phyloP scores from a whole-genome alignment of 2,329 filamentous ascomycete species.

The Diaporthe sp. region DNA sequence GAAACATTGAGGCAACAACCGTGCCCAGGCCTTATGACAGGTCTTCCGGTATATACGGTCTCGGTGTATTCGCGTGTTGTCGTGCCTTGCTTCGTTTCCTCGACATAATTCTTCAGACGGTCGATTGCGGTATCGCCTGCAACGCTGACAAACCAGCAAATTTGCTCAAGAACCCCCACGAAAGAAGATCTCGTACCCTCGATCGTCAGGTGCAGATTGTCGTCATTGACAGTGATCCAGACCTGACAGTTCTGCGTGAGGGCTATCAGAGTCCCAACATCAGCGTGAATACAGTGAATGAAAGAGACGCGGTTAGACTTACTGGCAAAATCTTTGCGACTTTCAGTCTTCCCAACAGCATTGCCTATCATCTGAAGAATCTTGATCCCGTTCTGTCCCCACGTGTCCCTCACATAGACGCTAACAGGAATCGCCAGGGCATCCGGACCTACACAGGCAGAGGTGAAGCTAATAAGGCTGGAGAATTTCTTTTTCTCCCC shows the following conservation, averaged over 20 bases:
- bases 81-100: neutral
- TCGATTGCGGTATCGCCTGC: neutral
- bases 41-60: neutral
- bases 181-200: no score
- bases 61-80: neutral
- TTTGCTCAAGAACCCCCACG: neutral
- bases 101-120: neutral
- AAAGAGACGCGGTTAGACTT: neutral
- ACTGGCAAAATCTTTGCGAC: neutral
- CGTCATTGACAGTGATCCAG: neutral
- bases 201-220: neutral
- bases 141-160: neutral
- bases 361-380: neutral
- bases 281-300: neutral
- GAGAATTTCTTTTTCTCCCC: neutral
- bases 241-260: neutral
- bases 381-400: neutral
- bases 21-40: neutral
- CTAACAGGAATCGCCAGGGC: neutral
- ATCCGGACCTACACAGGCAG: neutral
- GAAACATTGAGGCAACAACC: neutral
- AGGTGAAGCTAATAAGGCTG: neutral
- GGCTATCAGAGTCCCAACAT: neutral
- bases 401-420: neutral
- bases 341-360: neutral